Base-by-base conservation (phyloP, 176 grass and related monocot species). In the Raddia distichophylla region DNA sequence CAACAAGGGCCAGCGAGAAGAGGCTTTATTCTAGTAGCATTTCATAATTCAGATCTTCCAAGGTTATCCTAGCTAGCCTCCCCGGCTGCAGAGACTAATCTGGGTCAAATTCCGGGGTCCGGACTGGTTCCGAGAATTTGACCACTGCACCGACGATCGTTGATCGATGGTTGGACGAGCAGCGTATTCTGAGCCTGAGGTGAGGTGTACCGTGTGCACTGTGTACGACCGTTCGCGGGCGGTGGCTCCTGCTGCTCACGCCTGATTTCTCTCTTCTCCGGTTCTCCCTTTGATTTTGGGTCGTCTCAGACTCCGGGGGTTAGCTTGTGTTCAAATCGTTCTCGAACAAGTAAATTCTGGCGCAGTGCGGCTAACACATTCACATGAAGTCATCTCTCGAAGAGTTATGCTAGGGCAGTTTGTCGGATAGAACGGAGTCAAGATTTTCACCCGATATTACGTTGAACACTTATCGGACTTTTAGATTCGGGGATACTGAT, bases 1-100 rank as follows among this genome's bases (percentile, higher is more conserved):
- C 83, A 86, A 72, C 12, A 85, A 85, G 67, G 67, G 75, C 56
- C n/a, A 78, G 46, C 75, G 45, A 60, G 11, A 42, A 60, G 32
- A 43, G 44, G 7, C 15, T 15, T 11, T 11, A 12, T 13, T 37
- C 42, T 56, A 45, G 15, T 66, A 83, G 16, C 6, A 33, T 46
- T 53, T 27, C 27, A 27, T 27, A 27, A 27, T 27, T 27, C 27
- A 11, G 58, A 3, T 10, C 54, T 15, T 5, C 6, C 48, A 47
- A 19, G 18, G 45, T 34, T 13, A 49, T 20, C 7, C 8, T 18
- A n/a, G n/a, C n/a, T 16, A 56, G 53, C 6, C 18, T 40, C 37
- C 37, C 4, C 37, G 37, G 37, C 13, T 1, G 19, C 14, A 34
- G 60, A 18, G 46, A 78, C n/a, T 78, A 63, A 22, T 77, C 74